phyloP scores from a whole-genome alignment of 352 stramenopile species.

The Blastocystis sp. region DNA sequence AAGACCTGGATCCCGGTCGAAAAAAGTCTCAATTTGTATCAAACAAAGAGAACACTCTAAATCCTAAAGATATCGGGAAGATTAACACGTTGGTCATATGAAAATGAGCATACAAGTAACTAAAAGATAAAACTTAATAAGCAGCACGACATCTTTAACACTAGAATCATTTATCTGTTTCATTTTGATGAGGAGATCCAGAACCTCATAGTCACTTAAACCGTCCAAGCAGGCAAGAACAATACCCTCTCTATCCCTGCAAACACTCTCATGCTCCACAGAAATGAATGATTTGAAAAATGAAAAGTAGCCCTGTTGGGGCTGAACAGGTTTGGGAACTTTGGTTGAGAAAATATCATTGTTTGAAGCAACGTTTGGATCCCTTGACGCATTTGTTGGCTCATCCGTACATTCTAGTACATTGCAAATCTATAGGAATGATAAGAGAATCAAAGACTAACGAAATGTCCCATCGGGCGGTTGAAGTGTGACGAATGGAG shows the following conservation, averaged over 20 bases:
- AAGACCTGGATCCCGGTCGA: background rate
- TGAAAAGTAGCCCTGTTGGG: constrained; percentile 26
- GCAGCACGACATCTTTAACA: constrained; percentile 29
- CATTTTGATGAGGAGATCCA: background rate
- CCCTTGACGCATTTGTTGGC: background rate
- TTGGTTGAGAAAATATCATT: constrained; percentile 50
- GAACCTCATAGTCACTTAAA: background rate
- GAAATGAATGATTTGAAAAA: constrained; percentile 58
- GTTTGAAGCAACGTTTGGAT: background rate
- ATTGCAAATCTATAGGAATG: background rate
- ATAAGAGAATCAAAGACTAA: background rate
- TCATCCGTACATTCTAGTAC: constrained; percentile 21
- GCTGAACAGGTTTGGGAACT: background rate
- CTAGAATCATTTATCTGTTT: constrained; percentile 3
- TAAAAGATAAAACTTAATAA: background rate
- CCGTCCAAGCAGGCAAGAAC: constrained; percentile 24
- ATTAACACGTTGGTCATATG: background rate
- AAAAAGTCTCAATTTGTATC: background rate
- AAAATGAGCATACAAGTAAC: constrained; percentile 29
- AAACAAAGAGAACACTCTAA: background rate
- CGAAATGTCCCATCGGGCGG: background rate
- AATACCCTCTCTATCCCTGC: constrained; percentile 14
- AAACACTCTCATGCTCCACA: background rate
- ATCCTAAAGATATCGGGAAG: background rate
- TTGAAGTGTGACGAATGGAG: background rate